phyloP scores from a whole-genome alignment of 108 stramenopile species.

The Seminavis robusta region DNA sequence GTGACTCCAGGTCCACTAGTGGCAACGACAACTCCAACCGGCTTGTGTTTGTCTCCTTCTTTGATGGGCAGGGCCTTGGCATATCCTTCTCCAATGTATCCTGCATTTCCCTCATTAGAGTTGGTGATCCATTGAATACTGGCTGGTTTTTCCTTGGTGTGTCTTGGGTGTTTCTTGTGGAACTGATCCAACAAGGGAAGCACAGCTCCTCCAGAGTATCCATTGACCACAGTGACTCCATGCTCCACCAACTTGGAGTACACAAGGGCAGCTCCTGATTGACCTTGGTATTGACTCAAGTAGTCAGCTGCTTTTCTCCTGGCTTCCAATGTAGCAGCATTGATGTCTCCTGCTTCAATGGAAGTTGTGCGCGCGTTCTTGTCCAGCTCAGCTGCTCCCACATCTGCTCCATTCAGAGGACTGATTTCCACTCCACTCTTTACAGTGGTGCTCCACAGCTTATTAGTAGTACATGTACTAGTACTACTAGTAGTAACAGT shows the following conservation, averaged over 20 bases:
- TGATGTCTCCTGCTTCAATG: too few species aligned
- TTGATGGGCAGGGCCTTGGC: slow-evolving; percentile 75
- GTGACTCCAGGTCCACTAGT: slow-evolving; percentile 93
- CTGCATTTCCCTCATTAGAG: slow-evolving; percentile 80
- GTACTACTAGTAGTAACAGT: too few species aligned
- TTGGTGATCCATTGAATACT: slow-evolving; percentile 89
- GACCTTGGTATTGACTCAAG: slow-evolving; percentile 51
- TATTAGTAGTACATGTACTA: too few species aligned
- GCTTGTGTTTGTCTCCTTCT: slow-evolving; percentile 38
- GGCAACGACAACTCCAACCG: slow-evolving; percentile 85
- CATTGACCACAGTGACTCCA: slow-evolving; percentile 82
- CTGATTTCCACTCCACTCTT: slow-evolving; percentile 12
- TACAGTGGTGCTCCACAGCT: slow-evolving; percentile 12
- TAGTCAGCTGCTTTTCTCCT: slow-evolving; percentile 23
- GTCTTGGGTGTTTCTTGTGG: slow-evolving; percentile 76
- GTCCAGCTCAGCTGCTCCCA: slow-evolving; percentile 4
- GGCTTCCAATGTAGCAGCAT: slow-evolving; percentile 12
- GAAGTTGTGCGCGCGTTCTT: too few species aligned
- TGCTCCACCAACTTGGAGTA: slow-evolving; percentile 82
- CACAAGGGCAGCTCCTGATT: slow-evolving; percentile 79
- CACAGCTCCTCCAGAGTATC: slow-evolving; percentile 91
- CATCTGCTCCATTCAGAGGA: slow-evolving; percentile 11
- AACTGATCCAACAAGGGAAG: slow-evolving; percentile 87
- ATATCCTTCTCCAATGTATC: slow-evolving; percentile 89
- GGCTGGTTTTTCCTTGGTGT: slow-evolving; percentile 30